Evolutionary conservation across 345 rosid genomes (phyloP), one percentile per base, ranked within the genome.

Genomic region (Gossypium raimondii): DNA sequence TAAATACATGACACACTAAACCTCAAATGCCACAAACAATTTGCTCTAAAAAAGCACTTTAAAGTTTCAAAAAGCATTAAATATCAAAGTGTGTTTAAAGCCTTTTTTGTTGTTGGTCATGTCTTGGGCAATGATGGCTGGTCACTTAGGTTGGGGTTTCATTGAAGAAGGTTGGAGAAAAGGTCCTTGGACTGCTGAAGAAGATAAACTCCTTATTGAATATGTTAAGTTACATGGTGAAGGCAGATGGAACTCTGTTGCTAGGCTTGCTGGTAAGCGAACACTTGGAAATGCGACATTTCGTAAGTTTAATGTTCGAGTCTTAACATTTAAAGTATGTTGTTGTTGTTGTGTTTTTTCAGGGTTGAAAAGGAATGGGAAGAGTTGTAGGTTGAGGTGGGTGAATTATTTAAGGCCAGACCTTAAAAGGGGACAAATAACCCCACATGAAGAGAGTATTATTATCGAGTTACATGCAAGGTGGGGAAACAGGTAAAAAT

Each of bases 121-220:
- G 89, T 85, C 92, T 84, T 88, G 92, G 89, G 92, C 83, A 79
- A 84, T 78, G 50, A 87, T 91, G 94, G 82, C 79, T 50, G 93
- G 88, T 56, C 84, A 81, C 38, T 60, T 82, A 51, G 90, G 88
- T 52, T 88, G 97, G 97, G 89, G 91, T 52, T 55, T 76, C 29
- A 80, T 85, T 24, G 96, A 83, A 72, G 89, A 89, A 78, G 91
- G 88, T 12, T 92, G 97, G 98, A 92, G 97, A 76, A 93, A 92
- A 68, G 98, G 98, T 43, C 98, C 98, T 9, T 93, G 98, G 97
- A 93, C 97, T 74, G 86, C 90, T 53, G 96, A 93, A 77, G 98
- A 93, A 84, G 98, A 93, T 75, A 87, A 87, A 64, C 78, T 90
- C 77, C 89, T 93, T 71, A 81, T 85, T 65, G 92, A 93, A 34